These are phyloP conservation scores for Acacia confusa DNA, from an alignment of 306 rosid genomes.

Conservation along the genomic window DNA sequence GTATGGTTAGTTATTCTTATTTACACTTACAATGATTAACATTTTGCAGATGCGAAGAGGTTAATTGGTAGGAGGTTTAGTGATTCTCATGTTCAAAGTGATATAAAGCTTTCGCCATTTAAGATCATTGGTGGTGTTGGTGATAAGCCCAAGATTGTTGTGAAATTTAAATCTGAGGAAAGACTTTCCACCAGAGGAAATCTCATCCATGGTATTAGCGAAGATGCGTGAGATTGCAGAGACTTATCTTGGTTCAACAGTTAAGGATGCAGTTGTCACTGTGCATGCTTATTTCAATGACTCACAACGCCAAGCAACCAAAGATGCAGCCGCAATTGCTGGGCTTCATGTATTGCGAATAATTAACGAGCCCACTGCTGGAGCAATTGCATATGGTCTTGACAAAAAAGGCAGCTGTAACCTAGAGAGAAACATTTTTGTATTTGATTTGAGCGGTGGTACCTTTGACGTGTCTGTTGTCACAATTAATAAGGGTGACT, in stretches of 20 bases:
- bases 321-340: constrained; percentile 31
- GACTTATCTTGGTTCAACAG: background rate
- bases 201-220: constrained; percentile 51
- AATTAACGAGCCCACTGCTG: constrained; percentile 46
- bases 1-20: too few relatives aligned
- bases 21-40: background rate
- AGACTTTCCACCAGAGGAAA: constrained; percentile 50
- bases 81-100: constrained; percentile 31
- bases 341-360: constrained; percentile 42
- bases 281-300: constrained; percentile 67
- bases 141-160: constrained; percentile 52
- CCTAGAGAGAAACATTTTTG: constrained; percentile 34
- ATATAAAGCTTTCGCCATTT: constrained; percentile 51
- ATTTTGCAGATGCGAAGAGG: constrained; percentile 50
- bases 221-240: constrained; percentile 64
- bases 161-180: constrained; percentile 43
- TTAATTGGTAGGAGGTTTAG: constrained; percentile 47
- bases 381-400: constrained; percentile 63
- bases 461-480: constrained; percentile 59
- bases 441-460: constrained; percentile 44
- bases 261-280: constrained; percentile 52
- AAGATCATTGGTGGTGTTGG: constrained; percentile 36
- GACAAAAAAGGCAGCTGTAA: constrained; percentile 47
- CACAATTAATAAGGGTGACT: background rate
- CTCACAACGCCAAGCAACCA: constrained; percentile 42